phyloP scores from a whole-genome alignment of 73 alveolate species.

The Blepharisma japonicum region DNA sequence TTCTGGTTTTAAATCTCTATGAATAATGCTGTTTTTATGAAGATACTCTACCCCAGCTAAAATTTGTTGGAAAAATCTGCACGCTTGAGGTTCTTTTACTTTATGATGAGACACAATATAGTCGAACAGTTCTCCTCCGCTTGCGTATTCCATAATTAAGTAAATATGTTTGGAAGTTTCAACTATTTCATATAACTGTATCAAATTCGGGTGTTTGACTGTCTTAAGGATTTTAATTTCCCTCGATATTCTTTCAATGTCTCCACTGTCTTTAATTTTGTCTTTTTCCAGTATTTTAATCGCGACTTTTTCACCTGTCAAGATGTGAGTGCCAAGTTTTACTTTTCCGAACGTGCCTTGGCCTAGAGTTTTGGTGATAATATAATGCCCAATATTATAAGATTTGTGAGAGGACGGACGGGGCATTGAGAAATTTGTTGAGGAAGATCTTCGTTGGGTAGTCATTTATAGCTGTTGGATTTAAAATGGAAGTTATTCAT shows the following conservation, averaged over 20 bases:
- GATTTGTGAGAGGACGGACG: too few species aligned
- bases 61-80: slow-evolving; percentile 68
- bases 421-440: too few species aligned
- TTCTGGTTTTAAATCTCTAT: slow-evolving; percentile 89
- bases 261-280: slow-evolving; percentile 68
- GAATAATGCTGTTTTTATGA: slow-evolving; percentile 71
- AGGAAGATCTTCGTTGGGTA: too few species aligned
- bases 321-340: slow-evolving; percentile 47
- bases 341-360: slow-evolving; percentile 65
- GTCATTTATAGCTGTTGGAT: too few species aligned
- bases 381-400: slow-evolving; percentile 23
- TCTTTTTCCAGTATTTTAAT: slow-evolving; percentile 69
- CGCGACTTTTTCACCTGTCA: slow-evolving; percentile 60
- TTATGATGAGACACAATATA: slow-evolving; percentile 57
- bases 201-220: slow-evolving; percentile 71
- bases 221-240: slow-evolving; percentile 65
- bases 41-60: slow-evolving; percentile 77
- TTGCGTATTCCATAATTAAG: slow-evolving; percentile 76
- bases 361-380: slow-evolving; percentile 47
- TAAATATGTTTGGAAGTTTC: slow-evolving; percentile 28
- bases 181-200: slow-evolving; percentile 63
- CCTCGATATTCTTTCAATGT: slow-evolving; percentile 63
- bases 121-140: slow-evolving; percentile 80
- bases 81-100: slow-evolving; percentile 67
- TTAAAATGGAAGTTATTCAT: too few species aligned